Percentiles rank a stretch among this genome's conserved stretches.
These are phyloP conservation scores for Chytridium lagenaria DNA, from an alignment of 371 early-diverging fungal species.

Conservation along the genomic window DNA sequence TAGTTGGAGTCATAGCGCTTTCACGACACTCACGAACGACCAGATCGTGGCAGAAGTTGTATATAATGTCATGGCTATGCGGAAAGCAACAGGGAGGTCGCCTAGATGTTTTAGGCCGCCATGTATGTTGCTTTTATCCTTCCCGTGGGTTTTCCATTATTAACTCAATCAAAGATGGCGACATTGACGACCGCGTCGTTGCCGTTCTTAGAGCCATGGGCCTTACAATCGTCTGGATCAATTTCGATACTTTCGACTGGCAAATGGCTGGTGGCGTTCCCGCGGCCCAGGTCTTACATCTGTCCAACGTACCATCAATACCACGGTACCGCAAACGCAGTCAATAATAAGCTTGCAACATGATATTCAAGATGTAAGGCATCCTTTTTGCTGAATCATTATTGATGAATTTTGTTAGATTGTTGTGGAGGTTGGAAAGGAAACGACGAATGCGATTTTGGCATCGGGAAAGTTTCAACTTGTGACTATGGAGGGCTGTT, in stretches of 20 bases:
- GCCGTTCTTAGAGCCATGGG: slow-evolving; percentile 40
- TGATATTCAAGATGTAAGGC: not conserved
- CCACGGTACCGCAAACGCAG: too few relatives aligned
- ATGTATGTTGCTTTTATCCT: slow-evolving; percentile 57
- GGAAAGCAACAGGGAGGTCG: slow-evolving; percentile 30
- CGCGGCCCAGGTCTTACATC: not conserved
- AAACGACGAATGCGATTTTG: not conserved
- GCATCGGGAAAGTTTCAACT: not conserved
- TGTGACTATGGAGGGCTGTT: not conserved
- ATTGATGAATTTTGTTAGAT: not conserved
- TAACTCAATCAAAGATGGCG: slow-evolving; percentile 42
- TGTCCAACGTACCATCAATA: too few relatives aligned
- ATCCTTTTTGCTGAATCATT: not conserved
- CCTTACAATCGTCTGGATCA: slow-evolving; percentile 33
- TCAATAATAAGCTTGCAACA: not conserved
- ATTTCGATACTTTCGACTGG: slow-evolving; percentile 34
- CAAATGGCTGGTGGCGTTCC: not conserved
- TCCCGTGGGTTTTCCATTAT: slow-evolving; percentile 39
- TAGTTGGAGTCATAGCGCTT: slow-evolving; percentile 62
- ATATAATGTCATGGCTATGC: slow-evolving; percentile 21
- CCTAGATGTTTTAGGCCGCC: too few relatives aligned
- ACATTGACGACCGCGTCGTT: slow-evolving; percentile 46
- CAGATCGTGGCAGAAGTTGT: slow-evolving; percentile 74
- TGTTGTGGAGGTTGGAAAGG: not conserved
- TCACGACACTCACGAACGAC: slow-evolving; percentile 72